Evolutionary conservation across 495 filamentous ascomycete genomes (phyloP), one percentile per base, ranked within the genome.

Genomic region (Opeltia flavorubescens): DNA sequence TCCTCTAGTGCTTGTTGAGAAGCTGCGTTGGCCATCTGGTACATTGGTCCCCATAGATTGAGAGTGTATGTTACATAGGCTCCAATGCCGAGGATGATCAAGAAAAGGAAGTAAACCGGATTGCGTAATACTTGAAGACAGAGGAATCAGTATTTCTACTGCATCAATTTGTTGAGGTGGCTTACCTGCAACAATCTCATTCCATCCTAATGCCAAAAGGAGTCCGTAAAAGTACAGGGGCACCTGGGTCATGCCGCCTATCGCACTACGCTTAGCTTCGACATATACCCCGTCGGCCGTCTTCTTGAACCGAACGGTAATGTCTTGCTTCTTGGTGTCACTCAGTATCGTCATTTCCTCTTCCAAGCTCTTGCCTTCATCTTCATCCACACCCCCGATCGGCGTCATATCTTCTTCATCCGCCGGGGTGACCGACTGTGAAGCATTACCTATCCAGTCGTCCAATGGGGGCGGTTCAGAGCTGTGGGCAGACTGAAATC

Each of bases 251-350:
- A 98, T 83, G 48, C 89, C 88, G 35, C 91, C 91, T 57, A 96
- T 94, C 28, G 91, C 89, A 64, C 87, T 86, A 38, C 91, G 76
- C 72, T 95, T 96, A 27, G 91, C 91, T 63, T 98, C 91, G 33
- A 98, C 88, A 53, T 89, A 98, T 2, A 98, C 88, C 0, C 87
- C 91, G 59, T 98, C 91, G 13, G 91, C 91, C 51, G 84, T 86
- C 69, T 95, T 95, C 72, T 94, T 95, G 68, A 98, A 98, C 50
- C 91, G 73, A n/a, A 88, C 80, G 11, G 84, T 81, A 46, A 96
- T 72, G 62, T 96, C 91, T 57, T 87, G 81, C 46, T 79, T 74
- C 56, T 95, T 95, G 31, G 76, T 71, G 59, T 96, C 91, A 50
- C 78, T 79, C 26, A 98, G 70, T 8, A 98, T 75, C n/a, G 84